A percentile compares a stretch with the other conserved stretches of the same genome.
These are phyloP conservation scores for Pythium brachiatum DNA, from an alignment of 352 stramenopile genomes.

Conservation along the genomic window DNA sequence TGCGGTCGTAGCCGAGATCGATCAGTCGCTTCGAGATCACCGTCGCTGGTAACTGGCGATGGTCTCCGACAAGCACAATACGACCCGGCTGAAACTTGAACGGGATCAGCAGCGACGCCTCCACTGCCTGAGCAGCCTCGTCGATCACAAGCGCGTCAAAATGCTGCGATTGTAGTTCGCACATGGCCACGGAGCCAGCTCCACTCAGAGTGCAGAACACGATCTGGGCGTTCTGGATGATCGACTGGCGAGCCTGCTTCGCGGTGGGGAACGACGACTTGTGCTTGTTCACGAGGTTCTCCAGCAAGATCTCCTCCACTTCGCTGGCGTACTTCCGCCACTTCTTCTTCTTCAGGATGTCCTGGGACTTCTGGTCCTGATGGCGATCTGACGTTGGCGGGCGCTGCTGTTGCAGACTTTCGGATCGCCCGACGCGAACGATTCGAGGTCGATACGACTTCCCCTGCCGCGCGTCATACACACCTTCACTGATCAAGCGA, in stretches of 20 bases:
- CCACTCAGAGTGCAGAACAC: conserved; percentile 87
- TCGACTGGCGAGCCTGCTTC: conserved; percentile 57
- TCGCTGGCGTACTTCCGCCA: conserved; percentile 71
- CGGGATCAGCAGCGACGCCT: conserved; percentile 96
- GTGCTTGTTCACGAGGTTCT: conserved; percentile 65
- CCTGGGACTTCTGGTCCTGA: conserved; percentile 16
- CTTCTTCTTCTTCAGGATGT: conserved; percentile 59
- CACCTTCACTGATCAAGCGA: conserved; percentile 56
- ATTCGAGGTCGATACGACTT: conserved; percentile 61
- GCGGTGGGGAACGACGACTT: conserved; percentile 50
- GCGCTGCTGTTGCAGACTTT: conserved; percentile 47
- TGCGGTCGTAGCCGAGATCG: conserved; percentile 88
- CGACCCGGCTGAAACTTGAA: conserved; percentile 88
- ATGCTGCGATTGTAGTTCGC: conserved; percentile 82
- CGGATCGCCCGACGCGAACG: conserved; percentile 64
- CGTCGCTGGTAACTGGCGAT: conserved; percentile 97
- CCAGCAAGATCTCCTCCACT: conserved; percentile 68
- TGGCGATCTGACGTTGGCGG: conserved; percentile 10
- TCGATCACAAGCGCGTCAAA: conserved; percentile 98
- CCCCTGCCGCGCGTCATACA: conserved; percentile 50
- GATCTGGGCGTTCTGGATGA: conserved; percentile 75
- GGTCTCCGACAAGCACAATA: conserved; percentile 91
- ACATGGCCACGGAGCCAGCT: conserved; percentile 73
- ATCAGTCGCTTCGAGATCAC: conserved; percentile 92
- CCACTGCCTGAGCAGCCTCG: conserved; percentile 96